Evolutionary conservation across 2,329 filamentous ascomycete species (phyloP).

Genomic region (Aspergillus amoenus): DNA sequence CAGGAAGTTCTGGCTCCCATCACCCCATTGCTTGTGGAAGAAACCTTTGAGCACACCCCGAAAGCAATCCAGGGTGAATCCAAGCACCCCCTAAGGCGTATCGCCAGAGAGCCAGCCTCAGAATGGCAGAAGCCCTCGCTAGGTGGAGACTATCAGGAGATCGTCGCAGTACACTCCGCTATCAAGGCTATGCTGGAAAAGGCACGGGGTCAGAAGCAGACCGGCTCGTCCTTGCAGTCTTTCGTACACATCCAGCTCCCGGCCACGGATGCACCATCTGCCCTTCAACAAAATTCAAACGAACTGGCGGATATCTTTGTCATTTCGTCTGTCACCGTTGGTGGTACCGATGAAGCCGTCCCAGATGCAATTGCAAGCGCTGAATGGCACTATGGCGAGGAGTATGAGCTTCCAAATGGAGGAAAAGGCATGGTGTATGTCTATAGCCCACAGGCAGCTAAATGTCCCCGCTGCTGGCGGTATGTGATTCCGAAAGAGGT

Average conservation of each 20-base stretch:
- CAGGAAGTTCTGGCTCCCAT: slow-evolving; percentile 78
- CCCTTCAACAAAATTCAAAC: slow-evolving; percentile 30
- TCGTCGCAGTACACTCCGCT: slow-evolving; percentile 57
- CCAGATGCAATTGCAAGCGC: slow-evolving; percentile 29
- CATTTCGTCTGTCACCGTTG: slow-evolving; percentile 62
- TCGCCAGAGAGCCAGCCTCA: slow-evolving; percentile 27
- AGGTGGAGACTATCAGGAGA: slow-evolving; percentile 40
- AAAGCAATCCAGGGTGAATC: slow-evolving; percentile 56
- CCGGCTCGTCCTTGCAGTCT: slow-evolving; percentile 80
- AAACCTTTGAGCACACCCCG: slow-evolving; percentile 79
- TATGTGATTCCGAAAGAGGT: slow-evolving; percentile 61
- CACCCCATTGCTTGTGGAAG: slow-evolving; percentile 79
- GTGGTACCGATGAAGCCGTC: slow-evolving; percentile 31
- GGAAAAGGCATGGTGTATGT: slow-evolving; percentile 38
- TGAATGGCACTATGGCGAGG: slow-evolving; percentile 44
- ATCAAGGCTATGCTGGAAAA: slow-evolving; percentile 75
- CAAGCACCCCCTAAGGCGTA: slow-evolving; percentile 46
- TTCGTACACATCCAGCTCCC: slow-evolving; percentile 54
- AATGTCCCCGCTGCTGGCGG: slow-evolving; percentile 89
- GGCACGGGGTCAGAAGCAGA: slow-evolving; percentile 66
- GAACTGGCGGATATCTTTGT: slow-evolving; percentile 68
- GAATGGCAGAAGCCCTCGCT: slow-evolving; percentile 49
- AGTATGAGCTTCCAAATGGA: slow-evolving; percentile 39
- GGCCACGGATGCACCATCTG: slow-evolving; percentile 14
- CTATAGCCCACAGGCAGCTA: slow-evolving; percentile 55